A percentile compares a stretch with the other conserved stretches of the same genome.
Evolutionary conservation across 768 basidiomycete species (phyloP).

Genomic region (Trichaptum fuscoviolaceum): DNA sequence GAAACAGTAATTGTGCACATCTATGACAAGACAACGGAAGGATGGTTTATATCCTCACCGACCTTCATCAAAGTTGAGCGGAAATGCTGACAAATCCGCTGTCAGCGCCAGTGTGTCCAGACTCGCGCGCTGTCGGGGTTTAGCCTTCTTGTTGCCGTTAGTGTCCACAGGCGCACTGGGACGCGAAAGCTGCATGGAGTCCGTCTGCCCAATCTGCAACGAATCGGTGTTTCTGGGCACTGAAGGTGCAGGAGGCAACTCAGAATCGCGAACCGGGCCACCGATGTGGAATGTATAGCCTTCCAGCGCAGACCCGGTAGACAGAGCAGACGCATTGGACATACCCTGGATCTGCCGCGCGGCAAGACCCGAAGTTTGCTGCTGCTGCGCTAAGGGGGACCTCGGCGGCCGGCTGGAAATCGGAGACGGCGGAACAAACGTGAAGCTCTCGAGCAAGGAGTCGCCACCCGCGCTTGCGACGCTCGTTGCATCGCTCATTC

Average conservation of each 20-base stretch:
- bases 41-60: slow-evolving; percentile 9
- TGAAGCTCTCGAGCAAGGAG: slow-evolving; percentile 83
- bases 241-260: slow-evolving; percentile 26
- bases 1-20: background rate
- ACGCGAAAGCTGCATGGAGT: background rate
- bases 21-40: slow-evolving; percentile 10
- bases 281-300: slow-evolving; percentile 88
- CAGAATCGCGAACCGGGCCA: slow-evolving; percentile 37
- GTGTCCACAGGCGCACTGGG: background rate
- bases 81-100: slow-evolving; percentile 78
- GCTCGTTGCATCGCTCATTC: slow-evolving; percentile 39
- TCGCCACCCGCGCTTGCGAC: slow-evolving; percentile 64
- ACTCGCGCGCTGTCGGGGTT: slow-evolving; percentile 63
- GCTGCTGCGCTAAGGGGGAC: slow-evolving; percentile 63
- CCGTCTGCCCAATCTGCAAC: background rate
- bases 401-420: slow-evolving; percentile 79
- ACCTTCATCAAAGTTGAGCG: slow-evolving; percentile 61
- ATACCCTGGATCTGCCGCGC: slow-evolving; percentile 59
- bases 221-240: slow-evolving; percentile 6
- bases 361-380: slow-evolving; percentile 44
- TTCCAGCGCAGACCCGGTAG: slow-evolving; percentile 70
- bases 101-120: slow-evolving; percentile 82
- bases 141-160: slow-evolving; percentile 2
- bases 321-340: slow-evolving; percentile 72
- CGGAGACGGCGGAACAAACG: slow-evolving; percentile 85